Conservation (phyloP, 495 filamentous ascomycete genomes). For the Talaromyces ruber region DNA sequence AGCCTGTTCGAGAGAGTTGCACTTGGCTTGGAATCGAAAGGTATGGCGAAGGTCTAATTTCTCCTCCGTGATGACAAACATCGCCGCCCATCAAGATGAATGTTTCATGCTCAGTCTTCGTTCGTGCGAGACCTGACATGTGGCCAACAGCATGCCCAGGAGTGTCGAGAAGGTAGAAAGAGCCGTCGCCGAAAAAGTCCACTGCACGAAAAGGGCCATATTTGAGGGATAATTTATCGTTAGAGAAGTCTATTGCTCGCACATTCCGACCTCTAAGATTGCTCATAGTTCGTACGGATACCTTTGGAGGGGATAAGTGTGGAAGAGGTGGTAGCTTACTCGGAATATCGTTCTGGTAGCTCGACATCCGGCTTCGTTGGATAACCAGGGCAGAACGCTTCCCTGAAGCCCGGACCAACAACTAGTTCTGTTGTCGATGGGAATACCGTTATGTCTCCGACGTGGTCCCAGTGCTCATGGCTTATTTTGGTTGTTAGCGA, state of each 20-base stretch:
- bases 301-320: background rate
- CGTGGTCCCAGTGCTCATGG: slow-evolving; percentile 57
- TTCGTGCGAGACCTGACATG: slow-evolving; percentile 30
- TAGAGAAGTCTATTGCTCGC: slow-evolving; percentile 41
- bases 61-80: slow-evolving; percentile 41
- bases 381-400: slow-evolving; percentile 37
- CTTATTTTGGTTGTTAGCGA: slow-evolving; percentile 9
- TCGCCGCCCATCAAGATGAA: slow-evolving; percentile 39
- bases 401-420: slow-evolving; percentile 49
- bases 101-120: slow-evolving; percentile 26
- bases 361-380: slow-evolving; percentile 31
- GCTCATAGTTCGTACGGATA: background rate
- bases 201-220: slow-evolving; percentile 32
- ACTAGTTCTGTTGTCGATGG: slow-evolving; percentile 39
- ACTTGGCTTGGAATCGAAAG: slow-evolving; percentile 13
- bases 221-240: slow-evolving; percentile 18
- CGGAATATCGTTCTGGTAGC: slow-evolving; percentile 37
- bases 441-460: slow-evolving; percentile 45
- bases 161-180: slow-evolving; percentile 37
- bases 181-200: slow-evolving; percentile 44
- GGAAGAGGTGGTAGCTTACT: slow-evolving; percentile 18
- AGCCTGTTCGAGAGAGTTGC: background rate
- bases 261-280: slow-evolving; percentile 18
- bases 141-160: slow-evolving; percentile 41
- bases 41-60: slow-evolving; percentile 42